These are phyloP conservation scores for Chytriomyces sp. DNA, from an alignment of 192 early-diverging fungal genomes.

Conservation along the genomic window DNA sequence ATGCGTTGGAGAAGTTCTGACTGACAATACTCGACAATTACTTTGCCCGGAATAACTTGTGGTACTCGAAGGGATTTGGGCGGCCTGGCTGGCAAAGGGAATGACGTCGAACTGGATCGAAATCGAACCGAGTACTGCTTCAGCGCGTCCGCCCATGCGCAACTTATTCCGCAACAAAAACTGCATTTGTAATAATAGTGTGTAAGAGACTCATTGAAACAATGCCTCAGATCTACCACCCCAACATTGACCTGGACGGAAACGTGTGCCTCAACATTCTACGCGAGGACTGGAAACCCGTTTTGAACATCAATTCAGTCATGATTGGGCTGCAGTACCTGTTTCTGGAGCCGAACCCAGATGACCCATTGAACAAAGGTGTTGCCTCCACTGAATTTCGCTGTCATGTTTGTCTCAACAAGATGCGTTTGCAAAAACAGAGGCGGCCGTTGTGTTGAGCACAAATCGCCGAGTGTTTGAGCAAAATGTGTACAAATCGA, in stretches of 20 bases:
- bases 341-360: conserved; percentile 92
- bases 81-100: background rate
- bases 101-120: background rate
- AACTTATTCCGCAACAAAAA: no score
- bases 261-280: conserved; percentile 97
- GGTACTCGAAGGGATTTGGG: background rate
- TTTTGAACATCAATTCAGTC: conserved; percentile 89
- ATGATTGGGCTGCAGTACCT: conserved; percentile 90
- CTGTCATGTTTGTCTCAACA: background rate
- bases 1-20: no score
- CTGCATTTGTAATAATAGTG: no score
- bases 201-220: no score
- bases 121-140: no score
- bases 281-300: conserved; percentile 98
- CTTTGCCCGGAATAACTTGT: no score
- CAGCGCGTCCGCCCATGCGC: no score
- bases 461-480: conserved; percentile 72
- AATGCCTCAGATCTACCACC: conserved; percentile 82
- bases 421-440: conserved; percentile 40
- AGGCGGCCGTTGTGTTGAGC: conserved; percentile 82
- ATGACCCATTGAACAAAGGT: conserved; percentile 97
- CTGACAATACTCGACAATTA: no score
- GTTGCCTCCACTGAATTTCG: background rate
- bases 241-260: conserved; percentile 95
- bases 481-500: conserved; percentile 71